Percentiles rank a stretch among this genome's conserved stretches.
phyloP scores from a whole-genome alignment of 257 asterid species.

The Gardenia jasminoides region DNA sequence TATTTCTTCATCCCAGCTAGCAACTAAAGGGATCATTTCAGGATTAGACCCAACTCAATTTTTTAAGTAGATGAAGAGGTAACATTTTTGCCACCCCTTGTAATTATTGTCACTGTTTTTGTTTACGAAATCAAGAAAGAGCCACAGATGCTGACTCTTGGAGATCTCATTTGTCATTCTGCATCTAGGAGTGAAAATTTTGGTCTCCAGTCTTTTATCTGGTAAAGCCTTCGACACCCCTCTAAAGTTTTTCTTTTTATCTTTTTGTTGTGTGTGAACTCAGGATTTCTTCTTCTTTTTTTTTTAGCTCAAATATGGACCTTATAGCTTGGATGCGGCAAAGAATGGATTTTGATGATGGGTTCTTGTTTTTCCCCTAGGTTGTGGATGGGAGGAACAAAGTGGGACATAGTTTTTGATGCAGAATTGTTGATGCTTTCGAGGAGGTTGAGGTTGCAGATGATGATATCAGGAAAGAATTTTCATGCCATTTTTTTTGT shows the following conservation, averaged over 20 bases:
- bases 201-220: conserved; percentile 84
- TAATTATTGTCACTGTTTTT: background rate
- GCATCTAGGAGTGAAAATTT: conserved; percentile 79
- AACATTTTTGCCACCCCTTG: background rate
- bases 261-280: background rate
- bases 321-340: background rate
- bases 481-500: conserved; percentile 81
- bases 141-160: conserved; percentile 85
- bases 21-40: background rate
- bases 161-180: conserved; percentile 79
- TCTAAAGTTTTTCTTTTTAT: background rate
- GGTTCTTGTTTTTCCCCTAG: background rate
- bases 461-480: conserved; percentile 72
- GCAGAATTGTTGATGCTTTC: conserved; percentile 76
- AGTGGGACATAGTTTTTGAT: conserved; percentile 64
- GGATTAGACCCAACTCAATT: conserved; percentile 16
- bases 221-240: conserved; percentile 31
- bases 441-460: conserved; percentile 69
- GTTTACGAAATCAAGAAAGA: conserved; percentile 17
- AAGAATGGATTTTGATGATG: conserved; percentile 18
- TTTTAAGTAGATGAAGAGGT: background rate
- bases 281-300: no score
- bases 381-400: conserved; percentile 40
- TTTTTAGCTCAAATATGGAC: background rate
- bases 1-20: conserved; percentile 15